These are phyloP conservation scores for Carex littledalei DNA, from an alignment of 176 grass and related monocot species.

Conservation along the genomic window DNA sequence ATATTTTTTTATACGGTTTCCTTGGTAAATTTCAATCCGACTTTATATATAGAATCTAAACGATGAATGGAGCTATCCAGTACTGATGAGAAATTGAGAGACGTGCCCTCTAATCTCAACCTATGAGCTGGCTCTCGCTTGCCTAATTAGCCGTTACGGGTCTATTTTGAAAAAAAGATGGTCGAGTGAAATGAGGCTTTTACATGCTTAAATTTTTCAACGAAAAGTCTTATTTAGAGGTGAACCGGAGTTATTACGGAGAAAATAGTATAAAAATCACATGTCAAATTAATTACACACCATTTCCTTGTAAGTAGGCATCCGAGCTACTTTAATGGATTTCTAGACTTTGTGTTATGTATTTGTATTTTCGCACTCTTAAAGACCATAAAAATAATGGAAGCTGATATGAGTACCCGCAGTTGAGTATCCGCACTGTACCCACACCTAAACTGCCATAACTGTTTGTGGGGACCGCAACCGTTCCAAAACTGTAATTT, in stretches of 20 bases:
- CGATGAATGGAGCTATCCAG: not conserved
- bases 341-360: not conserved
- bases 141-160: constrained; percentile 34
- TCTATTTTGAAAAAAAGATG: not conserved
- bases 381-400: not conserved
- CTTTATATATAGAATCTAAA: not conserved
- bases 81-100: not conserved
- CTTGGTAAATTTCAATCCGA: not conserved
- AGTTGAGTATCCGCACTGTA: too few relatives aligned
- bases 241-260: not conserved
- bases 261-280: not conserved
- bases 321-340: not conserved
- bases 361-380: not conserved
- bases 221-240: not conserved
- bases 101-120: not conserved
- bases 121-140: not conserved
- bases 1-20: too few relatives aligned
- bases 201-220: not conserved
- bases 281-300: not conserved
- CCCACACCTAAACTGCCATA: too few relatives aligned
- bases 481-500: too few relatives aligned
- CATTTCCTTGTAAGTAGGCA: constrained; percentile 3
- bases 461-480: too few relatives aligned
- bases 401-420: too few relatives aligned
- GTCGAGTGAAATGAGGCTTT: not conserved